phyloP scores from a whole-genome alignment of 2,329 filamentous ascomycete genomes.

The Sporothrix pseudoabietina region DNA sequence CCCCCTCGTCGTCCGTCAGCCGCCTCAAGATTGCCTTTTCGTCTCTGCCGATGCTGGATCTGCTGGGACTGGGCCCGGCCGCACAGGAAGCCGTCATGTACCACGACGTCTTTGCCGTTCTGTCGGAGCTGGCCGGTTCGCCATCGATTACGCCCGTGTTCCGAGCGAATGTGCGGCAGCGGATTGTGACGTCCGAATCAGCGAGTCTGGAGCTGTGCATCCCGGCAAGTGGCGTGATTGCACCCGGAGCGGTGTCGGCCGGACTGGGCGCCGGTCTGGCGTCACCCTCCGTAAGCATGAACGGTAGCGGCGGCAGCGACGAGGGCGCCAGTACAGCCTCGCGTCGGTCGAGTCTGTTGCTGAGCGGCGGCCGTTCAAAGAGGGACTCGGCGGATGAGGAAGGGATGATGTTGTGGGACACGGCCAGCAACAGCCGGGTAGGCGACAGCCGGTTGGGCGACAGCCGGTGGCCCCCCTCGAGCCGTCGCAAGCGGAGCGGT shows the following conservation, averaged over 20 bases:
- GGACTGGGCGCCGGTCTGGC: slow-evolving; percentile 31
- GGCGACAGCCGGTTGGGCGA: slow-evolving; percentile 7
- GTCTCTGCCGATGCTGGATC: slow-evolving; percentile 44
- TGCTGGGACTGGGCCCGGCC: slow-evolving; percentile 48
- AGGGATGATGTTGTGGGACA: not conserved
- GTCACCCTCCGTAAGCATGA: slow-evolving; percentile 8
- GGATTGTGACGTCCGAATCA: slow-evolving; percentile 37
- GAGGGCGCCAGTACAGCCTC: not conserved
- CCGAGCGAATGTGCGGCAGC: slow-evolving; percentile 49
- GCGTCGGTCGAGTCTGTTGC: slow-evolving; percentile 29
- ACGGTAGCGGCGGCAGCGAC: not conserved
- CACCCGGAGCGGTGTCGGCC: slow-evolving; percentile 22
- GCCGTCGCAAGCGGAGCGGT: slow-evolving; percentile 19
- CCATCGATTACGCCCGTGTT: slow-evolving; percentile 50
- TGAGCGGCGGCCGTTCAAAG: slow-evolving; percentile 11
- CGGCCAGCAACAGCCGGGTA: not conserved
- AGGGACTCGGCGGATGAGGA: slow-evolving; percentile 12
- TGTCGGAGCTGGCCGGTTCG: slow-evolving; percentile 51
- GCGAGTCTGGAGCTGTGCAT: slow-evolving; percentile 34
- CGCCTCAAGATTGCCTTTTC: slow-evolving; percentile 51
- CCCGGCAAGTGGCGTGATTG: slow-evolving; percentile 25
- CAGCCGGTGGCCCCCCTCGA: slow-evolving; percentile 6
- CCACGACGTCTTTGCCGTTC: slow-evolving; percentile 58
- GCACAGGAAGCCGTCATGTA: slow-evolving; percentile 45
- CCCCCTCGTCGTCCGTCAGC: slow-evolving; percentile 20